A percentile compares a stretch with the other conserved stretches of the same genome.
These are phyloP conservation scores for Paraphoma chrysanthemicola DNA, from an alignment of 2,329 filamentous ascomycete species.

Conservation along the genomic window DNA sequence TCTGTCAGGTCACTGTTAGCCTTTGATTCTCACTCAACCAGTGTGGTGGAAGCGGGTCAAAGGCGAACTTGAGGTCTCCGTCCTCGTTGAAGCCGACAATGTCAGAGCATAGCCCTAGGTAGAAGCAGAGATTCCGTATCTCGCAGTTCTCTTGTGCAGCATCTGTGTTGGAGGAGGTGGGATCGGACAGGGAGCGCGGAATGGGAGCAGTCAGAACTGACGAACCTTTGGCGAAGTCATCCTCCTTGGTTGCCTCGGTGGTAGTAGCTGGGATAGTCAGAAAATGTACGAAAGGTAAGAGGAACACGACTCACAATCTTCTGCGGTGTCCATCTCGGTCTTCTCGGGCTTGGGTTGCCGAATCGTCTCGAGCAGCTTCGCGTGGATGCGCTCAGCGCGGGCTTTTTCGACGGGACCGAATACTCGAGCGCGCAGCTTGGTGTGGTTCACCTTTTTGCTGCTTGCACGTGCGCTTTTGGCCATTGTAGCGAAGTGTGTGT, in stretches of 20 bases:
- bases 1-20: constrained; percentile 44
- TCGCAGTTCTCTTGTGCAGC: constrained; percentile 23
- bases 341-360: constrained; percentile 72
- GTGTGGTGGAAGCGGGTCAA: constrained; percentile 44
- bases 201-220: constrained; percentile 39
- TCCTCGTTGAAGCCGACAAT: constrained; percentile 46
- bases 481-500: constrained; percentile 63
- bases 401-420: constrained; percentile 84
- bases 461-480: constrained; percentile 86
- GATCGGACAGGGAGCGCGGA: constrained; percentile 30
- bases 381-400: constrained; percentile 81
- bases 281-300: background rate
- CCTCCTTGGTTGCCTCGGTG: constrained; percentile 28
- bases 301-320: constrained; percentile 40
- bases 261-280: constrained; percentile 11
- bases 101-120: constrained; percentile 49
- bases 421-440: constrained; percentile 77
- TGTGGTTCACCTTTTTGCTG: constrained; percentile 81
- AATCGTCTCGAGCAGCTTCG: constrained; percentile 82
- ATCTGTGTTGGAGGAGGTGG: constrained; percentile 12
- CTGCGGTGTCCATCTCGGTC: constrained; percentile 56
- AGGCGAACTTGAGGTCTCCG: constrained; percentile 45
- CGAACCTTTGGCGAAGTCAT: constrained; percentile 41
- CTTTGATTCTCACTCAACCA: constrained; percentile 39
- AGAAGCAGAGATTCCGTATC: constrained; percentile 45